Percentiles rank a stretch among this genome's conserved stretches.
These are phyloP conservation scores for Arabidopsis arenosa DNA, from an alignment of 345 rosid species.

Conservation along the genomic window DNA sequence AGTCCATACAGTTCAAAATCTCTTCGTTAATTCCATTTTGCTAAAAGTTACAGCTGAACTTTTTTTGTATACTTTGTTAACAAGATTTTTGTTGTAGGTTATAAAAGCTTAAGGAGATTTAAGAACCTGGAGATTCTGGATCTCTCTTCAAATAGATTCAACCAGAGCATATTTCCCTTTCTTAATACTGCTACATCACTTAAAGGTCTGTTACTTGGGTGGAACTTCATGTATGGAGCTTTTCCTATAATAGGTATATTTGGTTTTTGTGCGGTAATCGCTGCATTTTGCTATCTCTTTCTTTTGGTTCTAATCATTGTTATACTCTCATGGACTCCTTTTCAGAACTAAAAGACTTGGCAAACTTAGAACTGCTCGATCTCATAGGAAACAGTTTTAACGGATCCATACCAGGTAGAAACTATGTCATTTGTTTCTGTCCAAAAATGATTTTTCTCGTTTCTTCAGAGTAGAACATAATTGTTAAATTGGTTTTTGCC, in stretches of 20 bases:
- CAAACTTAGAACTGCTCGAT: slow-evolving; percentile 12
- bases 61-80: too few species aligned
- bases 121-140: slow-evolving; percentile 12
- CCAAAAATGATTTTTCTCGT: too few species aligned
- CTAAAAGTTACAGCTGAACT: too few species aligned
- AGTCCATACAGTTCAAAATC: too few species aligned
- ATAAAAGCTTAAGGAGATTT: slow-evolving; percentile 15
- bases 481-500: too few species aligned
- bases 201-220: background rate
- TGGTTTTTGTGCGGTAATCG: too few species aligned
- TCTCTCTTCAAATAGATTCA: slow-evolving; percentile 11
- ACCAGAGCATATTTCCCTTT: slow-evolving; percentile 18
- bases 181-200: slow-evolving; percentile 19
- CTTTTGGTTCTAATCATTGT: background rate
- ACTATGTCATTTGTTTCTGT: background rate
- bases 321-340: background rate
- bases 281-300: too few species aligned
- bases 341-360: slow-evolving; percentile 16
- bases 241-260: background rate
- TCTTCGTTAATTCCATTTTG: too few species aligned
- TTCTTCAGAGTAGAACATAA: too few species aligned
- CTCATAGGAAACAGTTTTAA: background rate
- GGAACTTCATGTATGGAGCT: background rate
- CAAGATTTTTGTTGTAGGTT: background rate
- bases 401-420: background rate